Conservation (phyloP, 192 early-diverging fungal species). For the Funneliformis geosporum region DNA sequence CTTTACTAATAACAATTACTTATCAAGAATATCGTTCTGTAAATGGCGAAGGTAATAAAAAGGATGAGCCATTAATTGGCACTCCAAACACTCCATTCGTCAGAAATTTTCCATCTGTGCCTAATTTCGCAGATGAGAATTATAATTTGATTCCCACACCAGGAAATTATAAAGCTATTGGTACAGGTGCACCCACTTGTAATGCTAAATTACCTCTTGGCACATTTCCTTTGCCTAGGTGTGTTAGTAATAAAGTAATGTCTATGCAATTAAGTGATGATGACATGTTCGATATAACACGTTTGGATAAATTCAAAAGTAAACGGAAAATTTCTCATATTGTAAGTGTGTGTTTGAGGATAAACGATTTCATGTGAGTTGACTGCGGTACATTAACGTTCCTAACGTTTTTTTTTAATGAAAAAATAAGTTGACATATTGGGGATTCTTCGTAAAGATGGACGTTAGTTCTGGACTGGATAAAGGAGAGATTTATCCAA, state of each 20-base stretch:
- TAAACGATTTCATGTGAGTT: background rate
- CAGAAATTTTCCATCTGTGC: background rate
- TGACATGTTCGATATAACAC: background rate
- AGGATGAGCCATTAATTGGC: background rate
- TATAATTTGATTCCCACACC: background rate
- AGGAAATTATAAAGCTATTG: background rate
- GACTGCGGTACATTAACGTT: background rate
- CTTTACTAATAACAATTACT: background rate
- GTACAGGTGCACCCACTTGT: background rate
- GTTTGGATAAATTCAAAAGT: background rate
- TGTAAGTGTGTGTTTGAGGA: background rate
- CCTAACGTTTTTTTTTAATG: background rate
- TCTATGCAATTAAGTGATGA: background rate
- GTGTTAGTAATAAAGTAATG: background rate
- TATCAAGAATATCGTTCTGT: background rate
- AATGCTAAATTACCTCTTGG: background rate
- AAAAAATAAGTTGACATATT: background rate
- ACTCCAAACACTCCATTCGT: background rate
- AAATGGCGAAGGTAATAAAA: background rate
- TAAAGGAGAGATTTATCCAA: background rate
- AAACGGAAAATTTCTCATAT: constrained; percentile 7
- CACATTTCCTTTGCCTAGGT: constrained; percentile 5
- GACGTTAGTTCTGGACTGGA: background rate
- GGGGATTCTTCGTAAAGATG: background rate
- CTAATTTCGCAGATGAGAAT: background rate